Evolutionary conservation across 202 grass and related monocot species (phyloP).

Genomic region (Zizania palustris): DNA sequence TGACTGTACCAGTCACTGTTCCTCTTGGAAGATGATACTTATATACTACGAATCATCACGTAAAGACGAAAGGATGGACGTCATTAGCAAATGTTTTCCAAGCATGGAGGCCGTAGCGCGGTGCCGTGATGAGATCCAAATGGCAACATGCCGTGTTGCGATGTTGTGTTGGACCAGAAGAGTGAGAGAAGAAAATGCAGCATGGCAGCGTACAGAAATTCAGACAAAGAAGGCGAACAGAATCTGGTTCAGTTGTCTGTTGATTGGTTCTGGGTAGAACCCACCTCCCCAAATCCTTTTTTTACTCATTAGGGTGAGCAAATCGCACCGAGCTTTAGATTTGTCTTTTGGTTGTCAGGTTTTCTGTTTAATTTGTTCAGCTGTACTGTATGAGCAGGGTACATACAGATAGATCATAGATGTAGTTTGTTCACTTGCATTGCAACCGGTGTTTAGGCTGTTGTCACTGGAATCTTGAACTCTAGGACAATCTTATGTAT

Average conservation of each 20-base stretch:
- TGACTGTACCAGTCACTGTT: not conserved
- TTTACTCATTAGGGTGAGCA: too few relatives aligned
- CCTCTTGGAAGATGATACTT: not conserved
- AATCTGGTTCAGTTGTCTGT: not conserved
- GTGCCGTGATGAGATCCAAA: too few relatives aligned
- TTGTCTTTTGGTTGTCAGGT: too few relatives aligned
- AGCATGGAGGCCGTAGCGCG: not conserved
- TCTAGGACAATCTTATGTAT: not conserved
- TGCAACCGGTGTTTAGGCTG: not conserved
- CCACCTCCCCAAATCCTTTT: not conserved
- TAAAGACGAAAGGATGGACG: not conserved
- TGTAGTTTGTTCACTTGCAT: too few relatives aligned
- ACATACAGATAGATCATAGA: too few relatives aligned
- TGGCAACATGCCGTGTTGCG: not conserved
- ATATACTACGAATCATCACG: not conserved
- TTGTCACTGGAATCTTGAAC: not conserved
- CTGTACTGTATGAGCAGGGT: too few relatives aligned
- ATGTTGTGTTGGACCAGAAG: conserved; percentile 8
- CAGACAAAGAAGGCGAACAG: not conserved
- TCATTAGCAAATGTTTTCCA: conserved; percentile 2
- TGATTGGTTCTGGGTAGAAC: not conserved
- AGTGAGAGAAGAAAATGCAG: not conserved
- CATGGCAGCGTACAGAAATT: not conserved
- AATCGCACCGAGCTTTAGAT: not conserved
- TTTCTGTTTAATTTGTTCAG: too few relatives aligned